Percentiles rank a stretch among this genome's conserved stretches.
Conservation (phyloP, 2,329 filamentous ascomycete genomes). For the Fusarium udum region DNA sequence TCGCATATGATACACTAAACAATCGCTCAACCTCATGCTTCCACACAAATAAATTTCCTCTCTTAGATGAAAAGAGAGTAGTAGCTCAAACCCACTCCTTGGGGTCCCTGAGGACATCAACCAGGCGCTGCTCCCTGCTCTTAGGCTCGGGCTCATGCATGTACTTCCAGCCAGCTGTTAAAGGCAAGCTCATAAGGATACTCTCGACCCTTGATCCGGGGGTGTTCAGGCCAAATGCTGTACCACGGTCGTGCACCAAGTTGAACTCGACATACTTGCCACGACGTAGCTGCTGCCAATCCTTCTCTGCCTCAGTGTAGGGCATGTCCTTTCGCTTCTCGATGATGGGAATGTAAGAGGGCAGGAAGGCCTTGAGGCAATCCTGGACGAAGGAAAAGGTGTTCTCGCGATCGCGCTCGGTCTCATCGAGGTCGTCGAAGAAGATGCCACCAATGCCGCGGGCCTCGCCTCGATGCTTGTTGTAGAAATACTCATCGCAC, state of each 20-base stretch:
- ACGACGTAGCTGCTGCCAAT: constrained; percentile 94
- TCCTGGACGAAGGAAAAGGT: constrained; percentile 90
- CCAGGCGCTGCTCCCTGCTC: constrained; percentile 79
- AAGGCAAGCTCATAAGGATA: constrained; percentile 94
- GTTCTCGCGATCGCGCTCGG: constrained; percentile 86
- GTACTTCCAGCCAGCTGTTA: constrained; percentile 94
- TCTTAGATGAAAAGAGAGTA: neutral
- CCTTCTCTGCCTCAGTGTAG: constrained; percentile 85
- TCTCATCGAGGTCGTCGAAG: constrained; percentile 95
- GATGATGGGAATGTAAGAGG: constrained; percentile 90
- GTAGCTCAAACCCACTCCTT: constrained; percentile 71
- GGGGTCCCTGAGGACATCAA: constrained; percentile 74
- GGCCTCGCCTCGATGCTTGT: constrained; percentile 88
- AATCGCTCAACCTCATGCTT: constrained; percentile 24
- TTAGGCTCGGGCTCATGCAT: constrained; percentile 87
- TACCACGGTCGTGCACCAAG: constrained; percentile 94
- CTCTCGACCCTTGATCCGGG: constrained; percentile 93
- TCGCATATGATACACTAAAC: constrained; percentile 37
- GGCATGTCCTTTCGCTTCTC: constrained; percentile 91
- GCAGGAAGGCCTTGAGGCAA: constrained; percentile 86
- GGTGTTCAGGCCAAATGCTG: constrained; percentile 91
- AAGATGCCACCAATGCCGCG: constrained; percentile 96
- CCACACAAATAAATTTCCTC: constrained; percentile 3
- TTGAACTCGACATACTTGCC: constrained; percentile 99
- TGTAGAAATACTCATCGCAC: constrained; percentile 97